Evolutionary conservation across 2,329 filamentous ascomycete species (phyloP).

Genomic region (Penicillium sp.): DNA sequence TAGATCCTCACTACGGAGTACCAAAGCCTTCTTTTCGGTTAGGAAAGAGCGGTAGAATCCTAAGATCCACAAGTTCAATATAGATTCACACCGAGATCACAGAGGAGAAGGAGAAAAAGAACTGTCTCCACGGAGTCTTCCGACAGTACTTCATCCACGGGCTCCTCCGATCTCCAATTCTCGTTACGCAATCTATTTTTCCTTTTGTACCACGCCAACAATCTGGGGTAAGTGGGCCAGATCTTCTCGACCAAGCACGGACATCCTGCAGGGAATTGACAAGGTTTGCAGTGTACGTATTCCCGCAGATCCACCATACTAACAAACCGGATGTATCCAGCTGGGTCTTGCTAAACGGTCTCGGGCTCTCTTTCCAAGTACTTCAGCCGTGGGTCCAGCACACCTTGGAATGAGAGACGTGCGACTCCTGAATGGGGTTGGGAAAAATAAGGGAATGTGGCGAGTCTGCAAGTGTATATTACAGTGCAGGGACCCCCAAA

Average conservation of each 20-base stretch:
- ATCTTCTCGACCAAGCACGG: slow-evolving; percentile 23
- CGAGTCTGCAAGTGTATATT: slow-evolving; percentile 12
- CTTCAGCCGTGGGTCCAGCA: not conserved
- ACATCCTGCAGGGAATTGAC: slow-evolving; percentile 27
- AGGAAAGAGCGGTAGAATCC: slow-evolving; percentile 6
- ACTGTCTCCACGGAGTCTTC: not conserved
- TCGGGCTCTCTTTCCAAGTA: not conserved
- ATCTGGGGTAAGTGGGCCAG: slow-evolving; percentile 30
- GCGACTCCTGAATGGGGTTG: not conserved
- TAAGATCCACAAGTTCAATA: not conserved
- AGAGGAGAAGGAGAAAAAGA: not conserved
- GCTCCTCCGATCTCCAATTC: slow-evolving; percentile 10
- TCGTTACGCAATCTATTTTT: slow-evolving; percentile 11
- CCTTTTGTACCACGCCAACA: slow-evolving; percentile 10
- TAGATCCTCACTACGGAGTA: not conserved
- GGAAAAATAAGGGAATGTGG: slow-evolving; percentile 14
- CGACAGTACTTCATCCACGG: not conserved
- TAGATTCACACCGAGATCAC: not conserved
- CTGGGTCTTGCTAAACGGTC: not conserved
- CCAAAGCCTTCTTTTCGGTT: not conserved
- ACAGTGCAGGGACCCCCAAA: slow-evolving; percentile 12
- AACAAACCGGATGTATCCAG: not conserved
- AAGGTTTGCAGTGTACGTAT: slow-evolving; percentile 11
- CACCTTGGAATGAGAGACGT: not conserved
- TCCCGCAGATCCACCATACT: slow-evolving; percentile 4